Base-by-base conservation (phyloP, 2,329 filamentous ascomycete species). In the Neonectria neomacrospora region DNA sequence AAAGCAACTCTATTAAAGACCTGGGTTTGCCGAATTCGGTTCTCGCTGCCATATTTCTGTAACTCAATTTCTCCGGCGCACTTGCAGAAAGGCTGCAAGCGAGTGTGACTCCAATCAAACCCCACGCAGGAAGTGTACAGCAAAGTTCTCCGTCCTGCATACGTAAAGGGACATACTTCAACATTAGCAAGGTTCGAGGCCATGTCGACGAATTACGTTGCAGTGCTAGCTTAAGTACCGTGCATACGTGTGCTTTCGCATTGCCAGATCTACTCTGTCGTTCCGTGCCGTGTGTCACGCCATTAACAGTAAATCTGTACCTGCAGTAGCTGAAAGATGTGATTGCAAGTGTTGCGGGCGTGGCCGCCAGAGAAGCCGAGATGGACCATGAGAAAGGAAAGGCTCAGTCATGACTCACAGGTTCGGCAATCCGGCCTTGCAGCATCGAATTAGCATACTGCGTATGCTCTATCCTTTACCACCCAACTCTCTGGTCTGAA, bases 261-360 rank as follows among this genome's bases (percentile, higher is more conserved):
- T 51, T 42, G 50, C 30, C 37, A 54, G 34, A 58, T 44, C 39
- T 39, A 34, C 48, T 48, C 50, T 63, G 18, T 39, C 54, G 54
- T 54, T 54, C 60, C 50, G 51, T 50, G 42, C 42, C 44, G 50
- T 54, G 54, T 63, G 50, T 50, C 60, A 58, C 55, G 61, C 20
- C 52, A 55, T 52, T 44, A 48, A 30, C 39, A 45, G 20, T 37
- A 37, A 52, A 50, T 50, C 32, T 37, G 63, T 59, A 63, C 63
- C 63, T 65, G 63, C 63, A 65, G 59, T 63, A 65, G 63, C 54
- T 37, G 50, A 63, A 47, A 44, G 32, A 56, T 64, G 51, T 32
- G 51, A 59, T 59, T 26, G 14, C 20, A 26, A 30, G n/a, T 32
- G 16, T 56, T 34, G 23, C 32, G 41, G 50, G 10, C 34, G 54